Conservation (phyloP, 495 filamentous ascomycete species). For the Hypoxylon cercidicola region DNA sequence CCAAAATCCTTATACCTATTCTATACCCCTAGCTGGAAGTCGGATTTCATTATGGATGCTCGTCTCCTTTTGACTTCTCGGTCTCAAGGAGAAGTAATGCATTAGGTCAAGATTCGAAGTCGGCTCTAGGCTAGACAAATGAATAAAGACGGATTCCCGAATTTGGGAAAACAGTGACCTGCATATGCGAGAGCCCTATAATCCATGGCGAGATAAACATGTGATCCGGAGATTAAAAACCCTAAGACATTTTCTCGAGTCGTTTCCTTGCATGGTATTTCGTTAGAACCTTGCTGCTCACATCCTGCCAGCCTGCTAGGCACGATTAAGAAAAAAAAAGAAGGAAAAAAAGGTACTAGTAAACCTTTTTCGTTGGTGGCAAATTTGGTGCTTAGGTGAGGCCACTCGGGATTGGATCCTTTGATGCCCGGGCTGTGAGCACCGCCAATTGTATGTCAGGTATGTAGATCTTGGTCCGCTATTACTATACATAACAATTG, state of each 20-base stretch:
- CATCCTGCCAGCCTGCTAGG: too few species aligned
- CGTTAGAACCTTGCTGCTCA: too few species aligned
- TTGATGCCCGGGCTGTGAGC: constrained; percentile 21
- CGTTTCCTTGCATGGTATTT: background rate
- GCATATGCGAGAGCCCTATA: constrained; percentile 7
- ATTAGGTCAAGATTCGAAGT: constrained; percentile 1
- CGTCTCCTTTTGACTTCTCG: background rate
- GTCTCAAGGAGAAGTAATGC: background rate
- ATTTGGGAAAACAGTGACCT: constrained; percentile 6
- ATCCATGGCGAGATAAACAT: constrained; percentile 29
- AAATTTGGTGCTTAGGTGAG: constrained; percentile 11
- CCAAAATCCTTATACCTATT: background rate
- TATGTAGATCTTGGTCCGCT: constrained; percentile 28
- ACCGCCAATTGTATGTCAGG: too few species aligned
- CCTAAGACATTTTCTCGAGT: constrained; percentile 1
- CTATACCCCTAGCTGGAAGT: background rate
- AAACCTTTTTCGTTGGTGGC: constrained; percentile 17
- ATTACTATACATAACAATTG: constrained; percentile 30
- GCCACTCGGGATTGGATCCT: constrained; percentile 5
- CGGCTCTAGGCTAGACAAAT: background rate
- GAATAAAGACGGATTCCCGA: constrained; percentile 1
- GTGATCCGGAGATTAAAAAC: constrained; percentile 28
- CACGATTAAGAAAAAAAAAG: too few species aligned
- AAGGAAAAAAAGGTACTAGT: background rate
- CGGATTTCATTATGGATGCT: background rate